Evolutionary conservation across 371 early-diverging fungal genomes (phyloP), one percentile per base, ranked within the genome.

Genomic region (Enterocytospora artemiae): DNA sequence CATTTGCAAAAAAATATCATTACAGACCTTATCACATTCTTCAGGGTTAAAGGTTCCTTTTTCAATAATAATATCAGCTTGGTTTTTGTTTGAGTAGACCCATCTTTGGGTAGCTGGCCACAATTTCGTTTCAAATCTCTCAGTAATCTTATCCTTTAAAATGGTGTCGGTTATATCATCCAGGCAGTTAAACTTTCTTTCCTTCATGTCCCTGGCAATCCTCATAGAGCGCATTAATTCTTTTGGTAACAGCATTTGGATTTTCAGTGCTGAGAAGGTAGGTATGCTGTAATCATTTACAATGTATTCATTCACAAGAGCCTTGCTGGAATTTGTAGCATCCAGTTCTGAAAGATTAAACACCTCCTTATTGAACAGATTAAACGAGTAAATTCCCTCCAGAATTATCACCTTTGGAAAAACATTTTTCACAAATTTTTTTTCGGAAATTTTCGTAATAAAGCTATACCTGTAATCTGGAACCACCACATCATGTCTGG

Each of bases 301-400:
- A n/a, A n/a, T n/a, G n/a, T n/a, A n/a, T n/a, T n/a, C n/a, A n/a
- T n/a, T n/a, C n/a, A n/a, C n/a, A n/a, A n/a, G n/a, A n/a, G n/a
- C n/a, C n/a, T n/a, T n/a, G n/a, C n/a, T n/a, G n/a, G n/a, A n/a
- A n/a, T n/a, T n/a, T n/a, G n/a, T n/a, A n/a, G n/a, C n/a, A n/a
- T n/a, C n/a, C n/a, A n/a, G n/a, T n/a, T n/a, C n/a, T n/a, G n/a
- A n/a, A n/a, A n/a, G n/a, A 46, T 73, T 53, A 63, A 73, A 73
- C 7, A 57, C 39, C 39, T 56, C 48, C 14, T 55, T 34, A 48
- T 60, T 61, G n/a, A 73, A 39, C 1, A 53, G 33, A 54, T 69
- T 69, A 41, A 65, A 59, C 7, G 70, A 37, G 37, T 65, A 69
- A 16, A 73, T 37, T 43, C 73, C 73, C 34, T 73, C 73, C 2